Base-by-base conservation (phyloP, 441 rosid genomes). In the Brassica hybrid region DNA sequence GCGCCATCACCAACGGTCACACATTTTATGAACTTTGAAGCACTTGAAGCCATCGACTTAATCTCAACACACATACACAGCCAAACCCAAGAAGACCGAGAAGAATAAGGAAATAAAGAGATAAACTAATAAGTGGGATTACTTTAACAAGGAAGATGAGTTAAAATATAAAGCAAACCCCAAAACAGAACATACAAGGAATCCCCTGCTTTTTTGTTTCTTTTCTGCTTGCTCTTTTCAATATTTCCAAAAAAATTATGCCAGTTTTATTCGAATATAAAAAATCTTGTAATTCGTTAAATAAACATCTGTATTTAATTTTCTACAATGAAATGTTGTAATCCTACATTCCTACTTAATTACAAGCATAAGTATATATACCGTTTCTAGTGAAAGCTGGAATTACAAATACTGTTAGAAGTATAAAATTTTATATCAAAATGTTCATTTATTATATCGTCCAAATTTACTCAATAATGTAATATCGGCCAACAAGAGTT, bases 1-100 rank as follows among this genome's bases (percentile, higher is more conserved):
- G 94, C 94, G 14, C 94, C 94, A 87, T 90, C 94, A 58, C 94
- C 94, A 27, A 90, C 92, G 6, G 94, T 90, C 62, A 90, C 92
- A 69, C 92, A 90, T 78, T 90, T 90, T 82, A 90, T 88, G 81
- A 90, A 90, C 87, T 82, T 90, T 13, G 97, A 95, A 84, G 91
- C 98, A 84, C 85, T 94, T 65, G 93, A 87, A 66, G 92, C 92
- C 97, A 91, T 91, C 80, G 58, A 52, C 16, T 54, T 11, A 54
- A 16, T 59, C 48, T 71, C 65, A 59, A 75, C 36, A 65, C 71
- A 76, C 58, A 52, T 6, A 52, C 73, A 75, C 32, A 36, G 72
- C 60, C 45, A 66, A 18, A 12, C 3, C 45, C 11, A 36, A 36
- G 43, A 36, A 36, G 43, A 36, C 4, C 3, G 2, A 36, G 12